phyloP scores from a whole-genome alignment of 176 grass and related monocot genomes.

The Hordeum vulgare region MorexV3_pseudomolecules_assembly NC_058524.1:49059480-49059979 shows the following conservation, averaged over 20 bases:
- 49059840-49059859: neutral
- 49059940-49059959: slow-evolving; percentile 7
- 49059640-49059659: slow-evolving; percentile 24
- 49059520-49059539: neutral
- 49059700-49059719: neutral
- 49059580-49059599: neutral
- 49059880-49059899: neutral
- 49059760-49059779: neutral
- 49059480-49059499: slow-evolving; percentile 11
- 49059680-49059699: slow-evolving; percentile 10
- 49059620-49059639: slow-evolving; percentile 3
- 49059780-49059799: neutral
- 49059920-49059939: neutral
- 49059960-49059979: neutral
- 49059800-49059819: neutral
- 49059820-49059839: neutral
- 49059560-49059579: slow-evolving; percentile 6
- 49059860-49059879: neutral
- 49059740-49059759: neutral
- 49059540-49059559: slow-evolving; percentile 9
- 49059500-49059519: neutral
- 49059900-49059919: neutral
- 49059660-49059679: neutral
- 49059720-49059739: neutral
- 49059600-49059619: neutral